Conservation (phyloP, 2,329 filamentous ascomycete species). For the Ophiostoma pallidulum region DNA sequence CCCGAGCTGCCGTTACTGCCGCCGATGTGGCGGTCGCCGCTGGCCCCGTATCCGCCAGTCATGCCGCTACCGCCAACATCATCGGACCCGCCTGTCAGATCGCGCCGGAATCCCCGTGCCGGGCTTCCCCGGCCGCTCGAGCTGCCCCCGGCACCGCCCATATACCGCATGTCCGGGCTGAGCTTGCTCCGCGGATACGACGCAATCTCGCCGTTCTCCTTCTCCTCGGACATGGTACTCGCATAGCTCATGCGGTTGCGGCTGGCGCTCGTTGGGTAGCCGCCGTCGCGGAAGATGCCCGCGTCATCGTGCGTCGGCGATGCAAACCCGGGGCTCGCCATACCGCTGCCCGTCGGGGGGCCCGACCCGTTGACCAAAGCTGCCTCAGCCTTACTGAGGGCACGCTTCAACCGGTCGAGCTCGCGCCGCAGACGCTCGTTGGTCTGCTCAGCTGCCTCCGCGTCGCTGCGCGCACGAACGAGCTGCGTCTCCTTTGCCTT, state of each 20-base stretch:
- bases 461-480: slow-evolving; percentile 81
- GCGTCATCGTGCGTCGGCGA: slow-evolving; percentile 50
- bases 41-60: background rate
- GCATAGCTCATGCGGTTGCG: slow-evolving; percentile 51
- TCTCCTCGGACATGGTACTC: slow-evolving; percentile 64
- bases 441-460: slow-evolving; percentile 76
- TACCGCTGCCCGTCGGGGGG: slow-evolving; percentile 9
- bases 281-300: slow-evolving; percentile 49
- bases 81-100: slow-evolving; percentile 13
- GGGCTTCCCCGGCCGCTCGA: slow-evolving; percentile 52
- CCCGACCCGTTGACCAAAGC: slow-evolving; percentile 8
- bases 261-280: slow-evolving; percentile 25
- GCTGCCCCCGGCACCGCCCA: slow-evolving; percentile 29
- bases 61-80: slow-evolving; percentile 9
- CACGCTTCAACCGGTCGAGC: slow-evolving; percentile 86
- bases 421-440: slow-evolving; percentile 79
- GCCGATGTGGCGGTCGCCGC: background rate
- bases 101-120: slow-evolving; percentile 42
- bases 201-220: slow-evolving; percentile 54
- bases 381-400: slow-evolving; percentile 55
- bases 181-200: slow-evolving; percentile 41
- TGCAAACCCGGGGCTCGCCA: slow-evolving; percentile 29
- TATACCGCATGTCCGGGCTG: slow-evolving; percentile 45
- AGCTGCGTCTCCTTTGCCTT: slow-evolving; percentile 98
- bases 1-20: slow-evolving; percentile 11